Percentiles rank a stretch among this genome's conserved stretches.
Conservation (phyloP, 129 eudicot genomes). For the Helianthus tuberosus region DNA sequence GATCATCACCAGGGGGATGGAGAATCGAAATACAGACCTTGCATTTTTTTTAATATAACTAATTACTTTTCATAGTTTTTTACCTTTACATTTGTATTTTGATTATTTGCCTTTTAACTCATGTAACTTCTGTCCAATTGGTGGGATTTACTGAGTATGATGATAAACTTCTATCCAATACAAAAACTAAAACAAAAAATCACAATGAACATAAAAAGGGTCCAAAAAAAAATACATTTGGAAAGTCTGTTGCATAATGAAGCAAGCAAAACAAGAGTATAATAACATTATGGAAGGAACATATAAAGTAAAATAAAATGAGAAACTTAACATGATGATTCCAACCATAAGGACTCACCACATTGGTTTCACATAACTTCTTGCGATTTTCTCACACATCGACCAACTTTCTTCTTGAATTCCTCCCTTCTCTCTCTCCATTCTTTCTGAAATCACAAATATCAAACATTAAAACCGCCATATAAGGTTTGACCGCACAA, state of each 20-base stretch:
- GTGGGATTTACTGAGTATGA: too few relatives aligned
- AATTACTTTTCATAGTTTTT: not conserved
- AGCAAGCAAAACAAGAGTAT: conserved; percentile 4
- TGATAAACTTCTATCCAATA: not conserved
- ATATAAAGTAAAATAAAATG: conserved; percentile 20
- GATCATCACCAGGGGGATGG: conserved; percentile 99
- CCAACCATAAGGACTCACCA: conserved; percentile 32
- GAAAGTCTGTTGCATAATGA: not conserved
- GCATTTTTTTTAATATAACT: conserved; percentile 12
- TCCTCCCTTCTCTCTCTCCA: conserved; percentile 81
- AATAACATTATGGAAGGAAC: conserved; percentile 22
- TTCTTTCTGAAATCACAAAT: conserved; percentile 60
- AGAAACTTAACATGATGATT: conserved; percentile 30
- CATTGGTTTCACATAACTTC: conserved; percentile 53
- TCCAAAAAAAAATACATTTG: not conserved
- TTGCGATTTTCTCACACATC: conserved; percentile 81
- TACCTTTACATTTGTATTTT: not conserved
- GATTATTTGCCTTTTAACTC: not conserved
- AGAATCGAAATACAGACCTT: conserved; percentile 98
- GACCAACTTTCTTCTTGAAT: conserved; percentile 77
- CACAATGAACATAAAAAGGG: not conserved
- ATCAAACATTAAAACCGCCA: not conserved
- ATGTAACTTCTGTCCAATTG: not conserved
- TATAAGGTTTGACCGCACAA: not conserved
- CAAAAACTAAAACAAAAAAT: not conserved